Evolutionary conservation across 495 filamentous ascomycete species (phyloP).

Genomic region (Podospora australis): DNA sequence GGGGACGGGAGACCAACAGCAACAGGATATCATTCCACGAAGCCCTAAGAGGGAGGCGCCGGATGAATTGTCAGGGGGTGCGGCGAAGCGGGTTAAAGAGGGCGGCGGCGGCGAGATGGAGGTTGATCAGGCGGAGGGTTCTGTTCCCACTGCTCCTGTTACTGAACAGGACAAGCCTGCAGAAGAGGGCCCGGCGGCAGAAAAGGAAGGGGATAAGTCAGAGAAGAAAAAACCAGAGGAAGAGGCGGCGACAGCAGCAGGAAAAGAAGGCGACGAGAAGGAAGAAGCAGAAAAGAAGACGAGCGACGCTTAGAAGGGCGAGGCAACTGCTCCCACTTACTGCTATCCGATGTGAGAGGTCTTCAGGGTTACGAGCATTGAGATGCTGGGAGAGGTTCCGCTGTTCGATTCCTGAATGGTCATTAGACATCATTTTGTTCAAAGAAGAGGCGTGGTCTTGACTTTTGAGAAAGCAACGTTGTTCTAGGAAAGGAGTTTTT

Average conservation of each 20-base stretch:
- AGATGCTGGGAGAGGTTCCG: too few relatives aligned
- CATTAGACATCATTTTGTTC: neutral
- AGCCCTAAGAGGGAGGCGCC: conserved; percentile 42
- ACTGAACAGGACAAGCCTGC: too few relatives aligned
- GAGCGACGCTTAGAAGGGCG: neutral
- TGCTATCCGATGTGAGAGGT: too few relatives aligned
- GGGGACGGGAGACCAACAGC: too few relatives aligned
- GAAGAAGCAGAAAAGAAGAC: neutral
- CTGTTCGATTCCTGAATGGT: too few relatives aligned
- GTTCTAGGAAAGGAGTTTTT: neutral
- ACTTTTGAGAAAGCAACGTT: neutral
- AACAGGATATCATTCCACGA: conserved; percentile 2
- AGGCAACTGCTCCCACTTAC: too few relatives aligned
- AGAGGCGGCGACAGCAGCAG: conserved; percentile 15
- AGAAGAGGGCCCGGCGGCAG: conserved; percentile 4
- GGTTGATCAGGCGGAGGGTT: neutral
- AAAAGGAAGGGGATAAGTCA: conserved; percentile 14
- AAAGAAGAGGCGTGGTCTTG: neutral
- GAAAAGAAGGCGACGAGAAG: neutral
- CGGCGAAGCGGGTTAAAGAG: conserved; percentile 35
- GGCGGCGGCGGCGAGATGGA: too few relatives aligned
- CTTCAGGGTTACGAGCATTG: too few relatives aligned
- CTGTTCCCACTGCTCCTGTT: too few relatives aligned
- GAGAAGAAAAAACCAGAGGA: conserved; percentile 13
- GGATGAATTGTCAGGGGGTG: conserved; percentile 30